Percentiles rank a stretch among this genome's conserved stretches.
These are phyloP conservation scores for Dryas alaskensis DNA, from an alignment of 306 rosid genomes.

Conservation along the genomic window DNA sequence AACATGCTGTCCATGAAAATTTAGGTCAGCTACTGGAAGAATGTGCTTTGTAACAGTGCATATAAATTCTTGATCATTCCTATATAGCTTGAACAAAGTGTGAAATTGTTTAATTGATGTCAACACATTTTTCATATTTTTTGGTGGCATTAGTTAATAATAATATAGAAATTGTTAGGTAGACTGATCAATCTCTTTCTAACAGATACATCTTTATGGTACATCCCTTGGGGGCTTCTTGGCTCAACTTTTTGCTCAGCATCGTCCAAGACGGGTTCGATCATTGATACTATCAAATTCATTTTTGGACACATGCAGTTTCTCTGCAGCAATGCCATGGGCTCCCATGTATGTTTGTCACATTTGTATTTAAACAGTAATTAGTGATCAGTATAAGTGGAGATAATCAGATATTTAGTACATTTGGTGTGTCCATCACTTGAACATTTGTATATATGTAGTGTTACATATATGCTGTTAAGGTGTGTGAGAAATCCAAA, in stretches of 20 bases:
- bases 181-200: constrained; percentile 26
- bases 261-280: constrained; percentile 94
- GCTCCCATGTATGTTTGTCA: constrained; percentile 73
- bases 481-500: constrained; percentile 1
- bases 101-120: neutral
- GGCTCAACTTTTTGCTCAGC: constrained; percentile 96
- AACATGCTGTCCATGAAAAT: neutral
- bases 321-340: constrained; percentile 96
- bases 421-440: neutral
- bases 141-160: constrained; percentile 9
- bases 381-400: neutral
- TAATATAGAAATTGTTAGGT: constrained; percentile 18
- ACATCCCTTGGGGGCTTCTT: constrained; percentile 97
- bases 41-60: neutral
- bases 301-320: constrained; percentile 77
- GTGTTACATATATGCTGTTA: neutral
- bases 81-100: neutral
- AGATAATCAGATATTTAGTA: constrained; percentile 4
- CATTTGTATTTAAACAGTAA: constrained; percentile 21
- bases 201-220: constrained; percentile 96
- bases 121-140: neutral
- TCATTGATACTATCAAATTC: constrained; percentile 88
- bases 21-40: neutral
- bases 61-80: neutral
- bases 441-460: neutral